These are phyloP conservation scores for Lachnellula hyalina DNA, from an alignment of 2,329 filamentous ascomycete genomes.

Conservation along the genomic window DNA sequence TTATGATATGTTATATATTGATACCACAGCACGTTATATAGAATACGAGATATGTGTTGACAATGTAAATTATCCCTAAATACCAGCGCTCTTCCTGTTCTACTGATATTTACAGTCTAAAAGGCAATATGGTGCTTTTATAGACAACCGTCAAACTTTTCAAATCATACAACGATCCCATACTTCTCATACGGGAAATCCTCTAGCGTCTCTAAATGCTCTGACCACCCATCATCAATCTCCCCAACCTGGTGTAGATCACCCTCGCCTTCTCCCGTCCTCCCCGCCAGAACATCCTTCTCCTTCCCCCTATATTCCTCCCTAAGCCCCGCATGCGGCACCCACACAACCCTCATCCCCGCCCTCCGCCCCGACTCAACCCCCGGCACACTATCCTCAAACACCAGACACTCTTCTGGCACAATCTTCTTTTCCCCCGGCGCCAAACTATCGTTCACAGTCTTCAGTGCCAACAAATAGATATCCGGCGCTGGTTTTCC, in stretches of 20 bases:
- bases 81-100: not conserved
- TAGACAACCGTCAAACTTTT: not conserved
- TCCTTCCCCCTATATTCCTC: constrained; percentile 73
- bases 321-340: constrained; percentile 74
- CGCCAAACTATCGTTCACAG: constrained; percentile 70
- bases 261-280: constrained; percentile 42
- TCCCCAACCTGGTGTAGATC: constrained; percentile 58
- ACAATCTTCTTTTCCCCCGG: constrained; percentile 59
- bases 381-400: constrained; percentile 91
- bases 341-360: constrained; percentile 93
- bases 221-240: constrained; percentile 55
- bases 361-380: constrained; percentile 87
- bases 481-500: constrained; percentile 96
- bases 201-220: constrained; percentile 46
- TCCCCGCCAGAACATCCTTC: constrained; percentile 75
- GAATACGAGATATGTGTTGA: not conserved
- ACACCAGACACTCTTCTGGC: constrained; percentile 88
- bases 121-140: too few relatives aligned
- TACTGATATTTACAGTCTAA: not conserved
- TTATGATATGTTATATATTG: constrained; percentile 33
- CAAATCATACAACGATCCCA: constrained; percentile 40
- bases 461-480: constrained; percentile 78
- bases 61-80: not conserved
- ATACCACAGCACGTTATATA: constrained; percentile 8
- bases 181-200: constrained; percentile 55